Evolutionary conservation across 805 yeast genomes (phyloP).

Genomic region (Candida xyloterini): DNA sequence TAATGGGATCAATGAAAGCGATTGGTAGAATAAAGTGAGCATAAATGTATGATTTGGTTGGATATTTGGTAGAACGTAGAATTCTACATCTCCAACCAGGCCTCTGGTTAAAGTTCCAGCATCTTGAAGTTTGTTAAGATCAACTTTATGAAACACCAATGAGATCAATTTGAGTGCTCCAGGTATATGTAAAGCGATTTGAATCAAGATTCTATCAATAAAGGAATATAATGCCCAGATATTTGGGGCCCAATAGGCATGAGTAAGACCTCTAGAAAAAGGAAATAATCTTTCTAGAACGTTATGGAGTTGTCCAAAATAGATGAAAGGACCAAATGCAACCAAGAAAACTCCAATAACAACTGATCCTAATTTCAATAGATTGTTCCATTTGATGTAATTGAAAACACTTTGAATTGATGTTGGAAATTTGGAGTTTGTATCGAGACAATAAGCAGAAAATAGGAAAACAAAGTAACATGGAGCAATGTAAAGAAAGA

Average conservation of each 20-base stretch:
- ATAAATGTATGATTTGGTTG: slow-evolving; percentile 74
- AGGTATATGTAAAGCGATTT: slow-evolving; percentile 39
- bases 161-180: slow-evolving; percentile 43
- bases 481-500: slow-evolving; percentile 89
- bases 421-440: slow-evolving; percentile 26
- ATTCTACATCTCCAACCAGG: slow-evolving; percentile 85
- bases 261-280: slow-evolving; percentile 90
- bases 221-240: slow-evolving; percentile 94
- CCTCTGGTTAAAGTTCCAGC: slow-evolving; percentile 60
- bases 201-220: slow-evolving; percentile 64
- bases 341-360: slow-evolving; percentile 59
- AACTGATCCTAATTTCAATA: slow-evolving; percentile 58
- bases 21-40: slow-evolving; percentile 80
- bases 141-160: slow-evolving; percentile 9
- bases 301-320: slow-evolving; percentile 59
- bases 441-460: slow-evolving; percentile 65
- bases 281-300: slow-evolving; percentile 78
- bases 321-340: slow-evolving; percentile 79
- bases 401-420: slow-evolving; percentile 17
- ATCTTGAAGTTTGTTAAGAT: slow-evolving; percentile 20
- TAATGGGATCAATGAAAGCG: slow-evolving; percentile 70
- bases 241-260: slow-evolving; percentile 99
- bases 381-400: slow-evolving; percentile 50
- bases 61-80: slow-evolving; percentile 76
- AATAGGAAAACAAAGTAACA: slow-evolving; percentile 81